Evolutionary conservation across 1,284 basidiomycete genomes (phyloP), one percentile per base, ranked within the genome.

Genomic region (Rhodotorula mucilaginosa): DNA sequence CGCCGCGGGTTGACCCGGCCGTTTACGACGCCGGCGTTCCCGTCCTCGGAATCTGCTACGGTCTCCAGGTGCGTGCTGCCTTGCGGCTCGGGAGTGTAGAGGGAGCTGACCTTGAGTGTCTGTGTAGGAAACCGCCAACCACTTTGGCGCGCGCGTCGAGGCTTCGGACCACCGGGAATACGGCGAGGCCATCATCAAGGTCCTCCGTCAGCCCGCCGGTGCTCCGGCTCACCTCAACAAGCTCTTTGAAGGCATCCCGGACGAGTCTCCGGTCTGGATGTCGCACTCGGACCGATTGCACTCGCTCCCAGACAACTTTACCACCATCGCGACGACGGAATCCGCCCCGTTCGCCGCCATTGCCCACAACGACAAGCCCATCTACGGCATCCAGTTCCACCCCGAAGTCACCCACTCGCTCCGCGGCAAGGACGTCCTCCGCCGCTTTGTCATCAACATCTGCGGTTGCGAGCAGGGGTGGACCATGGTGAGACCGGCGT

Each of bases 331-430:
- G 12, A 86, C 86, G 68, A 99, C 97, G 1, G 83, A 86, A 46
- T 91, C 90, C 2, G 95, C 96, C 1, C 96, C 96, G 0, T 99
- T 87, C 80, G 95, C 95, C 12, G 95, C 95, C 10, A 88, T 99
- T 74, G 93, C 93, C 3, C 97, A 99, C 84, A 85, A 93, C 79
- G 84, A 88, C 16, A 93, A 92, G 80, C 90, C 92, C 2, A 87
- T 97, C 81, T 99, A 92, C 78, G 97, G 97, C 51, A 96, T 99
- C 64, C 96, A 99, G 80, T 99, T 99, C 85, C 97, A 99, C 82
- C 93, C 97, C 3, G 97, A 99, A 82, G 97, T 99, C 26, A 98
- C 97, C 0, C 96, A 99, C 82, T 92, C 91, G 29, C 89, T 89
- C 19, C 88, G 88, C 74, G 97, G 96, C 56, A 93, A 90, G 81